phyloP scores from a whole-genome alignment of 495 filamentous ascomycete genomes.

The Ascobolus immersus region DNA sequence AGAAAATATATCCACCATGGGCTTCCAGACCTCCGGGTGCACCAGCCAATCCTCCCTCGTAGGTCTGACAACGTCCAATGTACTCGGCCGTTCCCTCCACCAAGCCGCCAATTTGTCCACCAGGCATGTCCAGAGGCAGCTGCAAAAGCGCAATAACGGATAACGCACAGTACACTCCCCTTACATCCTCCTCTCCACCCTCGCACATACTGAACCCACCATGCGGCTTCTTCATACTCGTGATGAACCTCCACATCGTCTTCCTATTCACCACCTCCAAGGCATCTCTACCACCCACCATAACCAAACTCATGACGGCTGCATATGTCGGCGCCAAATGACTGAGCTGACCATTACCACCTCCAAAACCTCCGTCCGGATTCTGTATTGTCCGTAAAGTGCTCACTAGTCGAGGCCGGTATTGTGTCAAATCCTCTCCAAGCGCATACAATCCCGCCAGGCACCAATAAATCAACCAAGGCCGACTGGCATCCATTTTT shows the following conservation, averaged over 20 bases:
- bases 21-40: slow-evolving; percentile 56
- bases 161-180: slow-evolving; percentile 78
- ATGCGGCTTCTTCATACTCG: slow-evolving; percentile 51
- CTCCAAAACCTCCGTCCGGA: slow-evolving; percentile 63
- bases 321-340: slow-evolving; percentile 80
- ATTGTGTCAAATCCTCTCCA: slow-evolving; percentile 46
- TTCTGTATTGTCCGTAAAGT: slow-evolving; percentile 67
- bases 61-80: slow-evolving; percentile 67
- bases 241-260: slow-evolving; percentile 74
- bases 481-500: slow-evolving; percentile 51
- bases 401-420: slow-evolving; percentile 38
- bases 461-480: slow-evolving; percentile 88
- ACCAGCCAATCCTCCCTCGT: slow-evolving; percentile 72
- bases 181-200: slow-evolving; percentile 75
- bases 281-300: slow-evolving; percentile 47
- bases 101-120: slow-evolving; percentile 23
- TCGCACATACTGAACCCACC: slow-evolving; percentile 61
- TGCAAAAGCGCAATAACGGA: slow-evolving; percentile 59
- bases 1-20: slow-evolving; percentile 93
- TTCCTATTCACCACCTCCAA: slow-evolving; percentile 53
- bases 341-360: slow-evolving; percentile 68
- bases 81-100: slow-evolving; percentile 49
- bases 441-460: slow-evolving; percentile 45
- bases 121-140: slow-evolving; percentile 34
- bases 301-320: slow-evolving; percentile 45